Conservation (phyloP, 2,329 filamentous ascomycete genomes). For the Colletotrichum sp. region DNA sequence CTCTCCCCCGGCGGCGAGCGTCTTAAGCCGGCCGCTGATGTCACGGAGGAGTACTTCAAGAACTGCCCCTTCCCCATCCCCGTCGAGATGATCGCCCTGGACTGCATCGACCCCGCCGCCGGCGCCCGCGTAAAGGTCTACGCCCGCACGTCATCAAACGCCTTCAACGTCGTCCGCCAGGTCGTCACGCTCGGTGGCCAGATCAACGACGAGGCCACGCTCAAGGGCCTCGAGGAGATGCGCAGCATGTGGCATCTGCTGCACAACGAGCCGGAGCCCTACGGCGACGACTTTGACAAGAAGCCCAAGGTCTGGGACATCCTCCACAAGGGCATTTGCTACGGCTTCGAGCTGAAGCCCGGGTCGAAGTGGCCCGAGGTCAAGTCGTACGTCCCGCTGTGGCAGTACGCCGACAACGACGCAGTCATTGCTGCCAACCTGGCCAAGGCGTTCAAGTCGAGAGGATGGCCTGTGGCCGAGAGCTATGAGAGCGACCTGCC, state of each 20-base stretch:
- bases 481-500: conserved; percentile 13
- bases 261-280: conserved; percentile 26
- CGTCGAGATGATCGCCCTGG: conserved; percentile 30
- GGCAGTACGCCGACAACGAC: conserved; percentile 26
- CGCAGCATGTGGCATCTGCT: conserved; percentile 29
- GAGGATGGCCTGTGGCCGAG: conserved; percentile 20
- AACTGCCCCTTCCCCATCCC: conserved; percentile 25
- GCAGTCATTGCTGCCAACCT: conserved; percentile 13
- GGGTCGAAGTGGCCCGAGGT: conserved; percentile 26
- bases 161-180: conserved; percentile 26
- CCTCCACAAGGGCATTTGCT: conserved; percentile 26
- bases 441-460: conserved; percentile 8
- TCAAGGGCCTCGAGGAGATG: conserved; percentile 26
- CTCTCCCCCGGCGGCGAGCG: conserved; percentile 24
- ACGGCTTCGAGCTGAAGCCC: conserved; percentile 30
- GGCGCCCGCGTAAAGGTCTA: conserved; percentile 32
- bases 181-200: conserved; percentile 29
- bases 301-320: conserved; percentile 8
- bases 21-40: conserved; percentile 20
- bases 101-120: conserved; percentile 28
- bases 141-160: conserved; percentile 26
- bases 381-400: conserved; percentile 31
- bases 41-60: conserved; percentile 24
- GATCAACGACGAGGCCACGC: conserved; percentile 23
- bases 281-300: conserved; percentile 15